Evolutionary conservation across 139 green algal species (phyloP).

Genomic region (Coelastrella sp.): DNA sequence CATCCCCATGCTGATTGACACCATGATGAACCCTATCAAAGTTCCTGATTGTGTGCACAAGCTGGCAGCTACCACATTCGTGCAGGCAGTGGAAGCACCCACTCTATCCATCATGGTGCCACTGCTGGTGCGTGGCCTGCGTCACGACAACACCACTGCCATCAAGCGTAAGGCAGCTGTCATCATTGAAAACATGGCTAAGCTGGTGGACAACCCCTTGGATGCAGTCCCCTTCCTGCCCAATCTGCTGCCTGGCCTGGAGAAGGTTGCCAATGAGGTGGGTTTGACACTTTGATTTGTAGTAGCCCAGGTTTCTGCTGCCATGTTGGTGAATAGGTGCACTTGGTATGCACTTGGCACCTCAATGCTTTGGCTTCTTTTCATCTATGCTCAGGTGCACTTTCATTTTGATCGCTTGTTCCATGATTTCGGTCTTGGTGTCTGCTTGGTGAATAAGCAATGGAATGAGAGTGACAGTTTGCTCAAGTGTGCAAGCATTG

Average conservation of each 20-base stretch:
- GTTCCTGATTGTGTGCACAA: slow-evolving; percentile 91
- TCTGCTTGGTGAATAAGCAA: background rate
- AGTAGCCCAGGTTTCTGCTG: too few relatives aligned
- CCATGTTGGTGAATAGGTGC: too few relatives aligned
- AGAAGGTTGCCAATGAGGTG: slow-evolving; percentile 65
- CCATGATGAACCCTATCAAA: slow-evolving; percentile 77
- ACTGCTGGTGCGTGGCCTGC: slow-evolving; percentile 88
- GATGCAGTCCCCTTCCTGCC: slow-evolving; percentile 90
- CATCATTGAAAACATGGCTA: slow-evolving; percentile 96
- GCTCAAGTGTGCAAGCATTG: too few relatives aligned
- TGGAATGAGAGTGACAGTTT: too few relatives aligned
- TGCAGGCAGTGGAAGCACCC: slow-evolving; percentile 81
- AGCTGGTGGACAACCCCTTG: slow-evolving; percentile 90
- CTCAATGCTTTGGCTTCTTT: too few relatives aligned
- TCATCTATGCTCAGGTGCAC: too few relatives aligned
- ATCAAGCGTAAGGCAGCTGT: slow-evolving; percentile 91
- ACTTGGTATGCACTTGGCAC: too few relatives aligned
- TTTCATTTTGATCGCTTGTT: too few relatives aligned
- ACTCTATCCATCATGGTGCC: slow-evolving; percentile 91
- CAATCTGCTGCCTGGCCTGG: slow-evolving; percentile 75
- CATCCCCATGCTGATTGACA: slow-evolving; percentile 86
- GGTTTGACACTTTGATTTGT: too few relatives aligned
- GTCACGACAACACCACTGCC: slow-evolving; percentile 81
- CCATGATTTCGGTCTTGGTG: too few relatives aligned
- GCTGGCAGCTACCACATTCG: slow-evolving; percentile 93